Base-by-base conservation (phyloP, 2,329 filamentous ascomycete genomes). In the Cryphonectria radicalis region DNA sequence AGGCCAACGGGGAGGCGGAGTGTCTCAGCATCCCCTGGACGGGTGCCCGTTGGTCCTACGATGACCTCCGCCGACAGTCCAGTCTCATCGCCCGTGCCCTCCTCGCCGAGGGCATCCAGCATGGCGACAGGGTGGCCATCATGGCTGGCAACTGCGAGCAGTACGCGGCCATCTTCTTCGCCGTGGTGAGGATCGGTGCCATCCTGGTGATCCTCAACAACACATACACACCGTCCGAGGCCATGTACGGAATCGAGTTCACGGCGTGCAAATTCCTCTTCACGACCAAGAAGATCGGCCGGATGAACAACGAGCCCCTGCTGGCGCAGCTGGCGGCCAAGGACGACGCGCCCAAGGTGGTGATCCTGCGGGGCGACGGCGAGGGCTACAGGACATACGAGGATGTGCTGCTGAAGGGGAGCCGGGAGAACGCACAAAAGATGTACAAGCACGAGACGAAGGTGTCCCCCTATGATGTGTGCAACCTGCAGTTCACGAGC, bases 121-220 rank as follows among this genome's bases (percentile, higher is more conserved):
- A 88, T 42, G 91, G 91, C 50, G 92, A 94, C 78, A 86, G 91
- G 19, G 85, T 94, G 40, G 92, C 89, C 42, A 90, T 95, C 74
- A 93, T 94, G 90, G 91, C 92, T 81, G 76, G 94, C 83, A 82
- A 97, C 88, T 83, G 94, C 85, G 82, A 97, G 87, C 86, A 97
- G 88, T 95, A 95, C 89, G 81, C 92, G 42, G 86, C 91, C 3
- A 86, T 93, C 22, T 93, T 93, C 83, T 93, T 94, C 75, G 91
- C 91, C 4, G 90, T 89, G 14, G 89, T 90, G 57, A 85, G 88
- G 63, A 86, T 92, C 25, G 90, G 91, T 13, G 90, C 87, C 63
- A 89, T 92, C 63, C 83, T 94, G 67, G 92, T 94, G 40, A 93
- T 94, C 62, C 83, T 95, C 74, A 95, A 95, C 82, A 95, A 94